Percentiles rank a stretch among this genome's conserved stretches.
Conservation (phyloP, 495 filamentous ascomycete species). For the Penicillium arizonense region DNA sequence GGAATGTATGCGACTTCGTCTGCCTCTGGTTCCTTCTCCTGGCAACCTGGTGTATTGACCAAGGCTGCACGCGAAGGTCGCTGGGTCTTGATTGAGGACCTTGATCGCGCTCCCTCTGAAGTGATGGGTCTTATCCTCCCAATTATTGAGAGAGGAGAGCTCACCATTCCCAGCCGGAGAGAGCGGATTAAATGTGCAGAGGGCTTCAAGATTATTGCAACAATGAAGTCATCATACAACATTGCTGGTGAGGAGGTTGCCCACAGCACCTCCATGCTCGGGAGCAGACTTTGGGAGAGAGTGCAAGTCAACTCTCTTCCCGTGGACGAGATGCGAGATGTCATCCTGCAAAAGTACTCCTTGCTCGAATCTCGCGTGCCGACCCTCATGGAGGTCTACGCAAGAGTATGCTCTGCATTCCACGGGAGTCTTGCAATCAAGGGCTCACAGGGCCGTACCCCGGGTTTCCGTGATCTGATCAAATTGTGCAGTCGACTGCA, state of each 20-base stretch:
- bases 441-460: constrained; percentile 46
- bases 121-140: constrained; percentile 89
- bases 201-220: constrained; percentile 88
- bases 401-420: constrained; percentile 56
- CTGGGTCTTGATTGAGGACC: constrained; percentile 95
- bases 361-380: constrained; percentile 66
- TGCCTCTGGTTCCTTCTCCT: constrained; percentile 82
- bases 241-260: constrained; percentile 64
- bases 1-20: constrained; percentile 87
- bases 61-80: constrained; percentile 90
- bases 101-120: constrained; percentile 94
- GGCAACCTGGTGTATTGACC: constrained; percentile 91
- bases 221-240: constrained; percentile 74
- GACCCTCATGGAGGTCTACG: constrained; percentile 74
- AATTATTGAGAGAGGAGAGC: constrained; percentile 81
- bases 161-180: constrained; percentile 81
- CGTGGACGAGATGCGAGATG: constrained; percentile 69
- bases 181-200: constrained; percentile 78
- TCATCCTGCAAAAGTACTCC: constrained; percentile 67
- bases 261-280: constrained; percentile 60
- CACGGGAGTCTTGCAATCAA: constrained; percentile 46
- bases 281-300: constrained; percentile 76
- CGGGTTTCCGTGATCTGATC: constrained; percentile 77
- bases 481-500: constrained; percentile 84
- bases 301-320: constrained; percentile 66